Percentiles rank a stretch among this genome's conserved stretches.
phyloP scores from a whole-genome alignment of 257 asterid species.

The Eustoma russellianum region DNA sequence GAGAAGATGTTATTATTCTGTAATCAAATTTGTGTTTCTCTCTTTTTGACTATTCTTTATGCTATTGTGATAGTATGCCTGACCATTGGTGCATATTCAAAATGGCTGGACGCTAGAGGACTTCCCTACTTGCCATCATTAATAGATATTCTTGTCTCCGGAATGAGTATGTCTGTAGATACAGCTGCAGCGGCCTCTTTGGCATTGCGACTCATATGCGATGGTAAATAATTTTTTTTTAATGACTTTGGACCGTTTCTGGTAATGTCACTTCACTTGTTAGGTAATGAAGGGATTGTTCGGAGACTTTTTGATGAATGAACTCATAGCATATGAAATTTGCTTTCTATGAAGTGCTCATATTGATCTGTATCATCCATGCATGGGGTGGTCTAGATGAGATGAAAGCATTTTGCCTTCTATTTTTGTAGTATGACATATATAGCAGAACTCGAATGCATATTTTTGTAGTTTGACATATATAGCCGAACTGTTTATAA shows the following conservation, averaged over 20 bases:
- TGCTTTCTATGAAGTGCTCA: too few relatives aligned
- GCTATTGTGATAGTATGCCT: conserved; percentile 50
- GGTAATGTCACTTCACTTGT: not conserved
- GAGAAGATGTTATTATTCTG: not conserved
- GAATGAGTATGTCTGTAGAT: conserved; percentile 92
- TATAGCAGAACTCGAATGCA: too few relatives aligned
- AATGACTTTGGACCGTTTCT: conserved; percentile 5
- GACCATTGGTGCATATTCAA: conserved; percentile 87
- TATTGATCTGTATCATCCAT: too few relatives aligned
- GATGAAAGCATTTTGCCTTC: too few relatives aligned
- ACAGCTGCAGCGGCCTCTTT: conserved; percentile 93
- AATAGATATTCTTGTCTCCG: conserved; percentile 81
- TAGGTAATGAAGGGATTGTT: not conserved
- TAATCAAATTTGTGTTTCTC: conserved; percentile 1
- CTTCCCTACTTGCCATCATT: conserved; percentile 80
- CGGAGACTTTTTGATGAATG: not conserved
- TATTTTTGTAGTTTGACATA: too few relatives aligned
- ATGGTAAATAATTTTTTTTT: conserved; percentile 37
- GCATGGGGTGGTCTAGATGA: too few relatives aligned
- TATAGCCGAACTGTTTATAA: too few relatives aligned
- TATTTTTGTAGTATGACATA: too few relatives aligned
- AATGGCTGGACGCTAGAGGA: conserved; percentile 90
- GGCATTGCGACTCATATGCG: conserved; percentile 93
- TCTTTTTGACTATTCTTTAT: conserved; percentile 8
- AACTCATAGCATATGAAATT: not conserved